A percentile compares a stretch with the other conserved stretches of the same genome.
Conservation (phyloP, 352 stramenopile species). For the Phytophthora kernoviae region DNA sequence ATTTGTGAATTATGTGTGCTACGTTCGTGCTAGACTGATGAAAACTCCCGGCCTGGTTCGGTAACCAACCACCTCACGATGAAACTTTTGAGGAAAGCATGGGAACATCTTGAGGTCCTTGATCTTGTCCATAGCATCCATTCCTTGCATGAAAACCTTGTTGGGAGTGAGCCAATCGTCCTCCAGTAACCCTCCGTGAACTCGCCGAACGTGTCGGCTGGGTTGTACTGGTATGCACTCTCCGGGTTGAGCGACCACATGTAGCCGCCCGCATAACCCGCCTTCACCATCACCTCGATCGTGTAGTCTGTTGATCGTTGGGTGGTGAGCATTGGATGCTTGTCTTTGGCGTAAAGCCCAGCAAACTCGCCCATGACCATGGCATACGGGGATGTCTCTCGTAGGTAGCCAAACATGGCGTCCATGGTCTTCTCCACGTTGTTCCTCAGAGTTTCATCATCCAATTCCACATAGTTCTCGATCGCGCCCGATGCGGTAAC, state of each 20-base stretch:
- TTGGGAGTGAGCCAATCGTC: conserved; percentile 79
- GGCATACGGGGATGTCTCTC: conserved; percentile 39
- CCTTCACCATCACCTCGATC: conserved; percentile 60
- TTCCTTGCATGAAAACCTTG: conserved; percentile 59
- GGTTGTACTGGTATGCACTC: conserved; percentile 75
- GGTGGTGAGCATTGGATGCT: conserved; percentile 51
- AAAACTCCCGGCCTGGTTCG: too few species aligned
- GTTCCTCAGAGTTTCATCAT: conserved; percentile 45
- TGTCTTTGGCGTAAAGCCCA: conserved; percentile 59
- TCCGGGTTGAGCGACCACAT: conserved; percentile 82
- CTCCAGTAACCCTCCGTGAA: conserved; percentile 68
- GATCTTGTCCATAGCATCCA: conserved; percentile 52
- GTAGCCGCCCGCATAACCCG: conserved; percentile 58
- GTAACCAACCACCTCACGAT: conserved; percentile 12
- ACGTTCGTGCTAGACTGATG: neutral
- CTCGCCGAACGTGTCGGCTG: conserved; percentile 51
- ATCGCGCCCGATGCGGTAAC: conserved; percentile 19
- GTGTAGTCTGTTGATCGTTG: conserved; percentile 68
- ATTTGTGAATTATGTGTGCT: neutral
- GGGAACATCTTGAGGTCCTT: conserved; percentile 65
- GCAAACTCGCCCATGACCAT: conserved; percentile 72
- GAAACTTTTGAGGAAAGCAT: conserved; percentile 45
- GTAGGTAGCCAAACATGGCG: conserved; percentile 68
- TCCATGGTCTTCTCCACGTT: conserved; percentile 65
- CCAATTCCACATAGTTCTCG: conserved; percentile 44